These are phyloP conservation scores for Spongispora temasekensis DNA, from an alignment of 1,284 basidiomycete genomes.

Conservation along the genomic window DNA sequence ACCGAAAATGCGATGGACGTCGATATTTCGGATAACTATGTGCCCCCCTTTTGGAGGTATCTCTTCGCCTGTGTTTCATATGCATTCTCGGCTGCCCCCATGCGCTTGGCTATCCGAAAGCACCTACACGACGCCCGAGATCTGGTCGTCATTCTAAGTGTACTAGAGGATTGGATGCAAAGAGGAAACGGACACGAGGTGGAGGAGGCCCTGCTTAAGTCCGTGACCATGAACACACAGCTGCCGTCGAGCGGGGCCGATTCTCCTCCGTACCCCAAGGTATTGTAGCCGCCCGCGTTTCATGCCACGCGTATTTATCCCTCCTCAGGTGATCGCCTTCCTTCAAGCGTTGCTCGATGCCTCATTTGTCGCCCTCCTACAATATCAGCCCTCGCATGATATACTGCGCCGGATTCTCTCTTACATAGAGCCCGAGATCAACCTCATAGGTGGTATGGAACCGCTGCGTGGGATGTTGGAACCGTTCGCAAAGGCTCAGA, in stretches of 20 bases:
- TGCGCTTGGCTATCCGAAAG: slow-evolving; percentile 58
- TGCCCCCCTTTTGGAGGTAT: slow-evolving; percentile 50
- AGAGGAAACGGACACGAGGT: slow-evolving; percentile 45
- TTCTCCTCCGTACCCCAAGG: slow-evolving; percentile 55
- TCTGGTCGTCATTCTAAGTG: slow-evolving; percentile 48
- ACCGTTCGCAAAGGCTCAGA: slow-evolving; percentile 56
- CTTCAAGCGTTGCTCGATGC: slow-evolving; percentile 66
- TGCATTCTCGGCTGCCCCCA: slow-evolving; percentile 48
- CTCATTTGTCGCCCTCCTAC: slow-evolving; percentile 63
- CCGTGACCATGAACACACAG: slow-evolving; percentile 30
- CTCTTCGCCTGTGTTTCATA: slow-evolving; percentile 55
- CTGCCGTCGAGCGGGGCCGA: slow-evolving; percentile 18
- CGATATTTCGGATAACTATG: slow-evolving; percentile 41
- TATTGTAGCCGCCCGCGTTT: slow-evolving; percentile 19
- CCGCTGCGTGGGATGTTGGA: slow-evolving; percentile 60
- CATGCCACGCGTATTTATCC: slow-evolving; percentile 2
- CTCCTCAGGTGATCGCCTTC: slow-evolving; percentile 54
- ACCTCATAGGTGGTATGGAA: slow-evolving; percentile 49
- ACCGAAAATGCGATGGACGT: slow-evolving; percentile 55
- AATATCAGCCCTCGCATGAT: slow-evolving; percentile 55
- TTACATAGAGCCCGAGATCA: slow-evolving; percentile 55
- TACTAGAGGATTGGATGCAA: slow-evolving; percentile 58
- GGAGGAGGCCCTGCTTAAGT: slow-evolving; percentile 40
- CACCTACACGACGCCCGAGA: slow-evolving; percentile 56
- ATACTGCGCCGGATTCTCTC: slow-evolving; percentile 50